Base-by-base conservation (phyloP, 768 basidiomycete species). In the Amanita subjunquillea region DNA sequence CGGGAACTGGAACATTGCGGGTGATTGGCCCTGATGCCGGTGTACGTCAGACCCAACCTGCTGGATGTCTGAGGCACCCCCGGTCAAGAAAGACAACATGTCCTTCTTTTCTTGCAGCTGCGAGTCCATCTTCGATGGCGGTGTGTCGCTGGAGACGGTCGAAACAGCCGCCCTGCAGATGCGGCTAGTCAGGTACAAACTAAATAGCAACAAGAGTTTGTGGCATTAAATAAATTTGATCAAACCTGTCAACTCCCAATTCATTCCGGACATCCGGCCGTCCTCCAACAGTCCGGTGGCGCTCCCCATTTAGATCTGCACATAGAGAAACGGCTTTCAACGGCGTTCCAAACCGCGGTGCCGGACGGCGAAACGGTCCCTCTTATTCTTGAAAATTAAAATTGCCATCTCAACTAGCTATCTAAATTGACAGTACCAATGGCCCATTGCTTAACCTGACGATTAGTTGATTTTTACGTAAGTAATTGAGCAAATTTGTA, bases 61-160 rank as follows among this genome's bases (percentile, higher is more conserved):
- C 13, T 44, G 44, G 32, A 40, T 8, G 37, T 10, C 30, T 43
- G 40, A 32, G 27, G 25, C 30, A 40, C 23, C 34, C 36, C 25
- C 36, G 13, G 23, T 45, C 30, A 53, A 51, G 25, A 51, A 36
- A 42, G 57, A 56, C 22, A 54, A 17, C 17, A 47, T 37, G 20
- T 54, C 55, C 45, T 58, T 51, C 20, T 54, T 50, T 20, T 53
- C 46, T 43, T 53, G 55, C 12, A 29, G 48, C 17, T 39, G 49
- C 22, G 50, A 13, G 23, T 55, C 54, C 56, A 57, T 57, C 32
- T 9, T 4, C 3, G 23, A 48, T n/a, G 47, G 15, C 22, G 20
- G 47, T 34, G 9, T 25, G 47, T 48, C 32, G 47, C 17, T 17
- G 34, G 23, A 34, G 34, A 10, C 46, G 46, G 1, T 8, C 1